A percentile compares a stretch with the other conserved stretches of the same genome.
Evolutionary conservation across 2,329 filamentous ascomycete species (phyloP).

Genomic region (Catunica adiposa): DNA sequence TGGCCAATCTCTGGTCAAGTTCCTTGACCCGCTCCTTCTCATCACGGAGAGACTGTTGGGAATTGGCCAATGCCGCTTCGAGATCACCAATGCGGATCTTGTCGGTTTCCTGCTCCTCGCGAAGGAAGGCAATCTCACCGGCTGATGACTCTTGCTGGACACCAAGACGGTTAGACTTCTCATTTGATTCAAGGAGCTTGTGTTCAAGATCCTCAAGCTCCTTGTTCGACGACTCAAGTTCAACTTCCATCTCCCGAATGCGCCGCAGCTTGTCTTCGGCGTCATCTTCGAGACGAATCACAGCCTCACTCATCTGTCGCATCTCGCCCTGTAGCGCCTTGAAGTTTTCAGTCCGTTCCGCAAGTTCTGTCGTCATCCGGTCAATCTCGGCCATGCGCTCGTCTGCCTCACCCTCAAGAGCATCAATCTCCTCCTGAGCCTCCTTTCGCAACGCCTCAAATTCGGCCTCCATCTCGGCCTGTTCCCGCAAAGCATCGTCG

Average conservation of each 20-base stretch:
- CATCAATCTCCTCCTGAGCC: conserved; percentile 49
- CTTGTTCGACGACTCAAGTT: conserved; percentile 66
- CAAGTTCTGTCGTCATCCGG: conserved; percentile 53
- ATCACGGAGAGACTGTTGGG: conserved; percentile 65
- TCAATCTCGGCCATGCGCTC: conserved; percentile 55
- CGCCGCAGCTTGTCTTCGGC: conserved; percentile 61
- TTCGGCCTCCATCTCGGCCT: conserved; percentile 40
- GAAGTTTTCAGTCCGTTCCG: conserved; percentile 70
- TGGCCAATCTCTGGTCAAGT: conserved; percentile 55
- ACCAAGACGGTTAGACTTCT: conserved; percentile 71
- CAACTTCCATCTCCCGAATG: conserved; percentile 68
- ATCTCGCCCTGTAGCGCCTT: conserved; percentile 86
- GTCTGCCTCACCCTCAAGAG: conserved; percentile 55
- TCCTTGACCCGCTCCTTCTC: conserved; percentile 64
- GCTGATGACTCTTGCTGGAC: conserved; percentile 89
- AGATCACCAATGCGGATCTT: conserved; percentile 96
- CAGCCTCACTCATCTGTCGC: conserved; percentile 72
- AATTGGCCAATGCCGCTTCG: conserved; percentile 63
- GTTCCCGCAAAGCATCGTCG: conserved; percentile 62
- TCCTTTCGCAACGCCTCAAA: conserved; percentile 46
- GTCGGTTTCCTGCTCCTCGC: conserved; percentile 91
- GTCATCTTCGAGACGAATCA: conserved; percentile 79
- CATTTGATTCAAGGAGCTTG: conserved; percentile 66
- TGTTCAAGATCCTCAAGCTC: conserved; percentile 78
- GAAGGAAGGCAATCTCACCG: conserved; percentile 81